phyloP scores from a whole-genome alignment of 192 early-diverging fungal species.

The Entomortierella lignicola region DNA sequence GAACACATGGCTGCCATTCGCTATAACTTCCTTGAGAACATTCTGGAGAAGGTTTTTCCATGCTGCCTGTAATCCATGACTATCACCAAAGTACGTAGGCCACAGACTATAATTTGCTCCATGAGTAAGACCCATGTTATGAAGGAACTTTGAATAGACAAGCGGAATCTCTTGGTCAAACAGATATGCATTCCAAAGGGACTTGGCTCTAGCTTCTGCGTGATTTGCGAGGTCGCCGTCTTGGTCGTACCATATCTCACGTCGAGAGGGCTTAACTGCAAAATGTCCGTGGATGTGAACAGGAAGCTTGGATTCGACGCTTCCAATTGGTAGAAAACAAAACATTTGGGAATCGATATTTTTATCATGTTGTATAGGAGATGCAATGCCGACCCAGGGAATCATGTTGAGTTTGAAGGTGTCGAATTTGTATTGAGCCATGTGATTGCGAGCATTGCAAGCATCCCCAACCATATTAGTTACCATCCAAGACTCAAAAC shows the following conservation, averaged over 20 bases:
- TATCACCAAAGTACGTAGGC: background rate
- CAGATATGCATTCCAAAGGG: slow-evolving; percentile 38
- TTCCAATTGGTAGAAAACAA: slow-evolving; percentile 52
- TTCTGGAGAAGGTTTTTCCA: slow-evolving; percentile 6
- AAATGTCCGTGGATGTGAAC: slow-evolving; percentile 58
- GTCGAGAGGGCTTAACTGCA: slow-evolving; percentile 48
- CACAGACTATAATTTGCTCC: slow-evolving; percentile 25
- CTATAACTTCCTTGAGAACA: background rate
- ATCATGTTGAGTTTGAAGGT: slow-evolving; percentile 47
- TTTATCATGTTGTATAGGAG: slow-evolving; percentile 3
- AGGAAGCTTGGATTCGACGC: slow-evolving; percentile 22
- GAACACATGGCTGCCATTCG: slow-evolving; percentile 6
- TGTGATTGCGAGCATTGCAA: background rate
- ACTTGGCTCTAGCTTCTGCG: slow-evolving; percentile 24
- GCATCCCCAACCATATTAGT: slow-evolving; percentile 29
- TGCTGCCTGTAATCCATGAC: slow-evolving; percentile 3
- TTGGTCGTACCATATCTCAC: slow-evolving; percentile 42
- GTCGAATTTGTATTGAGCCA: slow-evolving; percentile 8
- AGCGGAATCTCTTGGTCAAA: slow-evolving; percentile 18
- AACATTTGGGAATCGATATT: slow-evolving; percentile 26
- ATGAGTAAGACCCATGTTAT: slow-evolving; percentile 8
- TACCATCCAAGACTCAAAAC: slow-evolving; percentile 21
- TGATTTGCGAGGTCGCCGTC: slow-evolving; percentile 19
- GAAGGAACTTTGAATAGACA: slow-evolving; percentile 32
- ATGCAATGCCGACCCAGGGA: slow-evolving; percentile 54